Conservation (phyloP, 2,329 filamentous ascomycete species). For the Berkeleyomyces basicola region DNA sequence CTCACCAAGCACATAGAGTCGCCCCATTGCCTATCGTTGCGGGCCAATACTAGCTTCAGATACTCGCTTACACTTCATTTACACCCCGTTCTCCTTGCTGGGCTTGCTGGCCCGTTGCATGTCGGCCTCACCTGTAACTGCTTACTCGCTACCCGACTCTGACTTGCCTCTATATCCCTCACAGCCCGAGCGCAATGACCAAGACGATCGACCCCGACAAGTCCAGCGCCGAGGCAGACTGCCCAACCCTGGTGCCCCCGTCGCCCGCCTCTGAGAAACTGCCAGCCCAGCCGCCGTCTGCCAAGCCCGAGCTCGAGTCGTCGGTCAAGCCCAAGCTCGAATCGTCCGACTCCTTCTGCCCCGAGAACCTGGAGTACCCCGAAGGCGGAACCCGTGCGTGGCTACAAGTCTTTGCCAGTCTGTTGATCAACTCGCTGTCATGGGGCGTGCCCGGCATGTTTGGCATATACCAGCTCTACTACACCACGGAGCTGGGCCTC, state of each 20-base stretch:
- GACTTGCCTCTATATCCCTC: neutral
- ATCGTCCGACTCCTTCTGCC: neutral
- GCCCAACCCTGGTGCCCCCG: constrained; percentile 3
- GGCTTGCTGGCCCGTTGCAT: neutral
- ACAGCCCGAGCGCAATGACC: neutral
- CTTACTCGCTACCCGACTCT: neutral
- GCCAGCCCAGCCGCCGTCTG: neutral
- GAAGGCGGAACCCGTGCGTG: constrained; percentile 33
- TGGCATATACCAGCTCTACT: constrained; percentile 38
- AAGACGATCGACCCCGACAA: neutral
- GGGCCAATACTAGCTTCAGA: neutral
- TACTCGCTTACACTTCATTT: neutral
- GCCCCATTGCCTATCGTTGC: neutral
- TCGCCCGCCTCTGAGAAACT: constrained; percentile 4
- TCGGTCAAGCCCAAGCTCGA: neutral
- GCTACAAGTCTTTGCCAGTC: constrained; percentile 32
- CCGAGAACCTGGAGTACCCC: constrained; percentile 17
- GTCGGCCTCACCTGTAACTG: neutral
- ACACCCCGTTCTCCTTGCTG: neutral
- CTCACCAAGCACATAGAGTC: neutral
- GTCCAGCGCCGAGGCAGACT: constrained; percentile 5
- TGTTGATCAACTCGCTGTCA: constrained; percentile 31
- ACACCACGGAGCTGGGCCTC: constrained; percentile 22
- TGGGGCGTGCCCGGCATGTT: constrained; percentile 35
- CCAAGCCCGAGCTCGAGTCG: neutral